Conservation (phyloP, 2,329 filamentous ascomycete species). For the Onygenales sp. region DNA sequence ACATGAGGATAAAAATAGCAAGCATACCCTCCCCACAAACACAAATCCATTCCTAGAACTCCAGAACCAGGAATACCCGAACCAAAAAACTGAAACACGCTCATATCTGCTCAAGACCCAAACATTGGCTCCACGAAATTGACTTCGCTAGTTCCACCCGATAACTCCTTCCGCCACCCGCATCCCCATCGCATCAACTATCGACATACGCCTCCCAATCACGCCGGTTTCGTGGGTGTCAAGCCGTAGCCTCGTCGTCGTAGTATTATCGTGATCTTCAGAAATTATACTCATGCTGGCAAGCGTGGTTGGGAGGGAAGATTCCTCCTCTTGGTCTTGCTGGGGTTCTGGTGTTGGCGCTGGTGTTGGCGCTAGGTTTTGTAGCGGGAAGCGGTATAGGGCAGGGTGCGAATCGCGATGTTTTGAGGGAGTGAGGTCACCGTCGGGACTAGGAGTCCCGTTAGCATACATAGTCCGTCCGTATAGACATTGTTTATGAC, state of each 20-base stretch:
- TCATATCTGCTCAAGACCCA: background rate
- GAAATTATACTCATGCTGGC: background rate
- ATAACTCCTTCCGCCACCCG: constrained; percentile 6
- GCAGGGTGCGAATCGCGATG: background rate
- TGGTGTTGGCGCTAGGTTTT: background rate
- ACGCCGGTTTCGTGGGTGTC: constrained; percentile 3
- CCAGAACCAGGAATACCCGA: background rate
- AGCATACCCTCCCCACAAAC: no score
- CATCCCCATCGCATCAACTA: constrained; percentile 4
- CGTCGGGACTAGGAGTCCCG: background rate
- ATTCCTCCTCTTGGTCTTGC: background rate
- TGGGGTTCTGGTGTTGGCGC: background rate
- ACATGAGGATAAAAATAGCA: no score
- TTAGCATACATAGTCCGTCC: background rate
- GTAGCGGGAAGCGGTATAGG: constrained; percentile 2
- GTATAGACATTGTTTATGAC: background rate
- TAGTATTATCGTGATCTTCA: background rate
- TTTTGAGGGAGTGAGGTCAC: constrained; percentile 3
- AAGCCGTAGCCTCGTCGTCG: background rate
- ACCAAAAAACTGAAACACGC: background rate
- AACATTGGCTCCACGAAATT: background rate
- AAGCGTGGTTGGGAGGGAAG: background rate
- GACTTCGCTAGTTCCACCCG: background rate
- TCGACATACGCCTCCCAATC: constrained; percentile 7
- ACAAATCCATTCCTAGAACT: no score